Evolutionary conservation across 306 rosid species (phyloP).

Genomic region (Inga oerstediana): DNA sequence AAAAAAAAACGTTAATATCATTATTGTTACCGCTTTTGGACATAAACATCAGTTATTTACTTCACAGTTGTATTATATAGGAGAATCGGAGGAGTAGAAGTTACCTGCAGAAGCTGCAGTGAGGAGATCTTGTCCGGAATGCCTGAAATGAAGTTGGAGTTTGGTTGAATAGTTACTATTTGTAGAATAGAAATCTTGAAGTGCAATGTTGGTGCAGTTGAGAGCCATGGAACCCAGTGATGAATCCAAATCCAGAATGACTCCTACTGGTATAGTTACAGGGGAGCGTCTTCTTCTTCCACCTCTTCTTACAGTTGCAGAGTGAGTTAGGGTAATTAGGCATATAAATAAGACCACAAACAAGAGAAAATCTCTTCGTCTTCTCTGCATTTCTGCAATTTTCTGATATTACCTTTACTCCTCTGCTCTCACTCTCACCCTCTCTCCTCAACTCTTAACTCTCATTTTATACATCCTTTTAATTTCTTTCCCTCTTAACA

Average conservation of each 20-base stretch:
- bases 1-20: too few species aligned
- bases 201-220: constrained; percentile 32
- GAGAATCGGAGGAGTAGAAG: too few species aligned
- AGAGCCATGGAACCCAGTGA: constrained; percentile 11
- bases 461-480: too few species aligned
- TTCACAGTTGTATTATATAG: too few species aligned
- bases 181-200: constrained; percentile 30
- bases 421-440: not conserved
- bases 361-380: not conserved
- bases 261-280: constrained; percentile 26
- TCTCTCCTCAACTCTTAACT: too few species aligned
- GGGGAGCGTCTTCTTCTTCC: too few species aligned
- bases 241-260: constrained; percentile 34
- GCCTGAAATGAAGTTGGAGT: not conserved
- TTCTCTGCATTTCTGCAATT: not conserved
- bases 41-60: too few species aligned
- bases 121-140: constrained; percentile 33
- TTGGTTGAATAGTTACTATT: constrained; percentile 28
- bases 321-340: not conserved
- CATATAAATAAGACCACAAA: not conserved
- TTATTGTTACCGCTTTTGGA: too few species aligned
- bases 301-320: not conserved
- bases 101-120: constrained; percentile 41
- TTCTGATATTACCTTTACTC: not conserved
- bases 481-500: not conserved